Base-by-base conservation (phyloP, 108 stramenopile species). In the Pseudonitzschia multiseries region DNA sequence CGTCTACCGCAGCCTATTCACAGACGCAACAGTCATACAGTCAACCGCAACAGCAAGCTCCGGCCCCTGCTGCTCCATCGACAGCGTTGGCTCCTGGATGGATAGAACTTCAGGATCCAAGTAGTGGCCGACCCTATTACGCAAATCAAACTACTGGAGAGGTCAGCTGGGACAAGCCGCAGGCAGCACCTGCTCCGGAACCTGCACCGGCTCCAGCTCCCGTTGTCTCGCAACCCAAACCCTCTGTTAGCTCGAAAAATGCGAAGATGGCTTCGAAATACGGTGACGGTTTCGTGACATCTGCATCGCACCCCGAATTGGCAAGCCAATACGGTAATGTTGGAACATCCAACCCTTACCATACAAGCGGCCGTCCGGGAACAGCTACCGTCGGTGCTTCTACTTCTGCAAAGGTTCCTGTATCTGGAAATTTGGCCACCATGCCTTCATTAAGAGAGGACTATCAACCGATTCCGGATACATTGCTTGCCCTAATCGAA, bases 251-350 rank as follows among this genome's bases (percentile, higher is more conserved):
- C 15, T 28, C 72, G 27, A 51, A 44, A 27, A 76, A 40, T 36
- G 43, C 57, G 17, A 43, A 61, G 36, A 69, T 95, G 57, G 91
- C 84, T 14, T 89, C 86, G 43, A 93, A 91, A 77, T 95, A 95
- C 72, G 94, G 94, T 1, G 94, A 93, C 70, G 94, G 94, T 20
- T 95, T 95, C 65, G 94, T 95, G 17, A 90, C 91, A 8, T 92
- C 91, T 18, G 85, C 91, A 24, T 95, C 94, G 0, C 88, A 93
- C 67, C 91, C 94, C 8, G 86, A 91, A 70, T 79, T 95, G 12
- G 94, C 90, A 48, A 72, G 77, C 48, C 94, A 92, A 72, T 95
- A 95, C 61, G 94, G 94, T 8, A 95, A 95, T 74, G 82, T 95
- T 73, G 94, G 94, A 43, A 95, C 94, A 57, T 85, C 88, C 70